These are phyloP conservation scores for Trichoderma sp. DNA, from an alignment of 2,329 filamentous ascomycete species.

Conservation along the genomic window DNA sequence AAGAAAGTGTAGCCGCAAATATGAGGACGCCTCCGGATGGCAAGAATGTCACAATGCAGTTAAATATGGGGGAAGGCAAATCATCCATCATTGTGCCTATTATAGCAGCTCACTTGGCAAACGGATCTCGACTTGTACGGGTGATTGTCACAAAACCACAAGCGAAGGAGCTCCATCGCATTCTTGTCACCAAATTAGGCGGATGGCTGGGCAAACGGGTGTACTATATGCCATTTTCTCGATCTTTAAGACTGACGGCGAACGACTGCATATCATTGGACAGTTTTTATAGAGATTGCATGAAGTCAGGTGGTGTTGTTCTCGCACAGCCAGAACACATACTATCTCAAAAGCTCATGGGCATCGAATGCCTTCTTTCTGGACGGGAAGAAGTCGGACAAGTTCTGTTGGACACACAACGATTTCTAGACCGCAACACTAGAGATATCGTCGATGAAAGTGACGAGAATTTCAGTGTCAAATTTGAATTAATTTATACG, in stretches of 20 bases:
- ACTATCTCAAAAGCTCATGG: slow-evolving; percentile 64
- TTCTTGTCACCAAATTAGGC: slow-evolving; percentile 40
- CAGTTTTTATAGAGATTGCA: slow-evolving; percentile 47
- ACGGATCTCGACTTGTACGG: slow-evolving; percentile 53
- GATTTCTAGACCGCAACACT: slow-evolving; percentile 44
- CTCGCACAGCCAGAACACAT: slow-evolving; percentile 66
- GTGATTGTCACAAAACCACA: slow-evolving; percentile 64
- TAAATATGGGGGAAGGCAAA: slow-evolving; percentile 75
- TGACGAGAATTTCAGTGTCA: slow-evolving; percentile 63
- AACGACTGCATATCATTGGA: neutral
- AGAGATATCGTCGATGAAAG: slow-evolving; percentile 66
- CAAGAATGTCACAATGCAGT: slow-evolving; percentile 59
- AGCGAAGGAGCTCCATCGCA: slow-evolving; percentile 55
- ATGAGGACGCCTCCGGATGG: slow-evolving; percentile 42
- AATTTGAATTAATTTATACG: slow-evolving; percentile 65
- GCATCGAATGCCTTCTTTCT: slow-evolving; percentile 50
- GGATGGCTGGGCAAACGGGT: slow-evolving; percentile 41
- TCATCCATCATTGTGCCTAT: slow-evolving; percentile 70
- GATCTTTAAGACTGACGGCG: slow-evolving; percentile 35
- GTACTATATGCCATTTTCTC: slow-evolving; percentile 61
- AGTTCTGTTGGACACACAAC: slow-evolving; percentile 44
- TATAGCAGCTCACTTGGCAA: slow-evolving; percentile 54
- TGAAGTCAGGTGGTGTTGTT: slow-evolving; percentile 54
- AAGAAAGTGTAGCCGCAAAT: slow-evolving; percentile 63
- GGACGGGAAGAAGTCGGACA: slow-evolving; percentile 35